Conservation (phyloP, 2,329 filamentous ascomycete genomes). For the Botryosphaeria agaves region DNA sequence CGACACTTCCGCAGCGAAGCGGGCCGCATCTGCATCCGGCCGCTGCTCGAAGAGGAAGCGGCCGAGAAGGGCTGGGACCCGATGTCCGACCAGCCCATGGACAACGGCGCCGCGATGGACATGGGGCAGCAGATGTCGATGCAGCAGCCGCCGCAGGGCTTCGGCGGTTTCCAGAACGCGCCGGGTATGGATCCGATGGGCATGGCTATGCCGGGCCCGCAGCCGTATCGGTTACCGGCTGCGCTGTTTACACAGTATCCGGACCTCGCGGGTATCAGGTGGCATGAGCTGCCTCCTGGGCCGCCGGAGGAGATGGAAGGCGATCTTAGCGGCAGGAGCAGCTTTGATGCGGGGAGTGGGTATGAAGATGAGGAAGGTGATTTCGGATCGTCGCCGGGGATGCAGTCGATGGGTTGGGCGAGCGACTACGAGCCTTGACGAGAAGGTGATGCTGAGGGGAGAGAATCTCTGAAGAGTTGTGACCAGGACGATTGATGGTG, state of each 20-base stretch:
- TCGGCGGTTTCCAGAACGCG: constrained; percentile 8
- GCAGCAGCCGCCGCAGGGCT: constrained; percentile 31
- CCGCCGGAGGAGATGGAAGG: constrained; percentile 38
- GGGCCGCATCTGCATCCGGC: constrained; percentile 89
- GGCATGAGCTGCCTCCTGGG: constrained; percentile 55
- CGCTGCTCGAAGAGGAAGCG: constrained; percentile 89
- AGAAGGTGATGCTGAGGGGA: too few relatives aligned
- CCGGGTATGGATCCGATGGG: constrained; percentile 14
- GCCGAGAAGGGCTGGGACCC: constrained; percentile 61
- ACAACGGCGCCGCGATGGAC: constrained; percentile 24
- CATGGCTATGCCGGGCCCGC: constrained; percentile 39
- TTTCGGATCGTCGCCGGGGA: neutral
- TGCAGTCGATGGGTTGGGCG: neutral
- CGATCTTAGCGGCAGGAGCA: constrained; percentile 62
- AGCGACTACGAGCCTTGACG: neutral
- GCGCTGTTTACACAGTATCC: constrained; percentile 86
- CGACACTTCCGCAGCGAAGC: constrained; percentile 93
- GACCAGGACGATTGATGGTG: too few relatives aligned
- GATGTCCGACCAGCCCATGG: neutral
- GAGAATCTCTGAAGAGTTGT: too few relatives aligned
- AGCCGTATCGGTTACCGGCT: constrained; percentile 56
- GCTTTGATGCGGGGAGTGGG: constrained; percentile 57
- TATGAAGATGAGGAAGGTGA: constrained; percentile 42
- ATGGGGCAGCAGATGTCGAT: constrained; percentile 49
- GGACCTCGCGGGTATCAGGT: constrained; percentile 77